A percentile compares a stretch with the other conserved stretches of the same genome.
Conservation (phyloP, 176 grass and related monocot species). For the Raddia guianensis region DNA sequence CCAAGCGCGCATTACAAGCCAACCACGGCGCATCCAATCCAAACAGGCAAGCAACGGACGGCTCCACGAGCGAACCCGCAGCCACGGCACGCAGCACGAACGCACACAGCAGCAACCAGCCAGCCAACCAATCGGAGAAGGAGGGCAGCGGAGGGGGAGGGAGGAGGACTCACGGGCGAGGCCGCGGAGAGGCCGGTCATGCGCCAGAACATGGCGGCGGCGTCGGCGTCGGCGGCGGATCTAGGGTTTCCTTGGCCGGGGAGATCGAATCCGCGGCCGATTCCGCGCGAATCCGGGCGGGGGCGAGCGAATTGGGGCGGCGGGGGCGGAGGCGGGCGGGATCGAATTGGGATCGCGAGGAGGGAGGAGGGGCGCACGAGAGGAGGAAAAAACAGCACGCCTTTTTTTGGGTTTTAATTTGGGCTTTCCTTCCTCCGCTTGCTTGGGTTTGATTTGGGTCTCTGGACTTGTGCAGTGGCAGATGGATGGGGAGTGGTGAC, state of each 20-base stretch:
- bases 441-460: too few species aligned
- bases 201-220: conserved; percentile 52
- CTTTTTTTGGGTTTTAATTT: conserved; percentile 38
- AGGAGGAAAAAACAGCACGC: conserved; percentile 60
- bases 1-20: conserved; percentile 26
- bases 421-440: too few species aligned
- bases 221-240: conserved; percentile 41
- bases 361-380: conserved; percentile 38
- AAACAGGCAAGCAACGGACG: background rate
- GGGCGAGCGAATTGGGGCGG: conserved; percentile 17
- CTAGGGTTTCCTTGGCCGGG: conserved; percentile 49
- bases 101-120: background rate
- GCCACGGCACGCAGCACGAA: background rate
- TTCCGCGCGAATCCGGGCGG: conserved; percentile 38
- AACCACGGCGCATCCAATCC: conserved; percentile 31
- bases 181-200: conserved; percentile 58
- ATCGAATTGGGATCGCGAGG: conserved; percentile 57
- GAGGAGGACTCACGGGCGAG: background rate
- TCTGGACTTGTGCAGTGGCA: too few species aligned
- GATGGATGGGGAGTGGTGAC: too few species aligned
- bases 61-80: conserved; percentile 8
- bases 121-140: background rate
- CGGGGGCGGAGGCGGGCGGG: conserved; percentile 35
- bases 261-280: conserved; percentile 17
- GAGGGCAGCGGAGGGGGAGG: background rate